Conservation (phyloP, 805 yeast species). For the Lipomyces spencermartinsiae region DNA sequence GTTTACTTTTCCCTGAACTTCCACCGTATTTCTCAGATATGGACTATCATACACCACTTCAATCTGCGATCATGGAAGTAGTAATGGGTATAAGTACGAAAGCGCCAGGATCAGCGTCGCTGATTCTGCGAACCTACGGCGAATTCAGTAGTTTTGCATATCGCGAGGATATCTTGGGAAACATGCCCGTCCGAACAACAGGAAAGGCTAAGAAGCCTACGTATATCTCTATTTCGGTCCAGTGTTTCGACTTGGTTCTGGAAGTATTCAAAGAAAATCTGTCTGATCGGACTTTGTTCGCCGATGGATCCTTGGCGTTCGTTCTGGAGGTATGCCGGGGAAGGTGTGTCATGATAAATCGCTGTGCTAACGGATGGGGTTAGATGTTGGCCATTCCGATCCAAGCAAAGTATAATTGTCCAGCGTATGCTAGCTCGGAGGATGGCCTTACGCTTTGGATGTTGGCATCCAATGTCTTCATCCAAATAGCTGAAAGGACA, state of each 20-base stretch:
- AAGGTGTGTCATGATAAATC: neutral
- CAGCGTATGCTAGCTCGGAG: constrained; percentile 15
- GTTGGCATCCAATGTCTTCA: constrained; percentile 32
- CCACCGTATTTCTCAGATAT: constrained; percentile 64
- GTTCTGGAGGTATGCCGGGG: constrained; percentile 26
- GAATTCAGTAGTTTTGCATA: constrained; percentile 37
- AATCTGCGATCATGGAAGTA: constrained; percentile 60
- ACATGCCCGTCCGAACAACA: constrained; percentile 18
- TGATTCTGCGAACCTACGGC: constrained; percentile 26
- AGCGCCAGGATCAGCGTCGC: constrained; percentile 22
- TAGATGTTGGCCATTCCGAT: constrained; percentile 36
- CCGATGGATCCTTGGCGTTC: constrained; percentile 38
- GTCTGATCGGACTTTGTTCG: constrained; percentile 13
- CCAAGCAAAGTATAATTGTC: constrained; percentile 31
- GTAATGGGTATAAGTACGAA: constrained; percentile 44
- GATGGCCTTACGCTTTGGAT: constrained; percentile 34
- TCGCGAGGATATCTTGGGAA: constrained; percentile 12
- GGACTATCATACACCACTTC: constrained; percentile 66
- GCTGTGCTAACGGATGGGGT: neutral
- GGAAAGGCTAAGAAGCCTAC: constrained; percentile 32
- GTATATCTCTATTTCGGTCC: constrained; percentile 30
- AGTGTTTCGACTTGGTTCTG: constrained; percentile 23
- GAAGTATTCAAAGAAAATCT: constrained; percentile 16
- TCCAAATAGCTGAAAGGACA: constrained; percentile 37
- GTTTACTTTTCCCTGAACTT: constrained; percentile 75